Percentiles rank a stretch among this genome's conserved stretches.
Conservation (phyloP, 371 early-diverging fungal species). For the Choanephora cucurbitarum region DNA sequence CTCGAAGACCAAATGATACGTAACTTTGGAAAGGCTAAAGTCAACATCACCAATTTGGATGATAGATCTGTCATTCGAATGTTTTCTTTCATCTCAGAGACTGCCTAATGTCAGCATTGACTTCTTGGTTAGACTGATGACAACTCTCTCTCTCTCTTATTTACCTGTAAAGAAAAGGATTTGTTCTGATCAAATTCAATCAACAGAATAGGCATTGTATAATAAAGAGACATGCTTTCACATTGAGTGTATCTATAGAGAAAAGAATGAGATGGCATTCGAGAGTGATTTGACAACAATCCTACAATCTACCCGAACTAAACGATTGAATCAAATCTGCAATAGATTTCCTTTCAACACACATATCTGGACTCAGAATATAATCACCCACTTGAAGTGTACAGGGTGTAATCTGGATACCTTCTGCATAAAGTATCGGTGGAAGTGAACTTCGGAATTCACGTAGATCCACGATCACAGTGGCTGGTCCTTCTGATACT, state of each 20-base stretch:
- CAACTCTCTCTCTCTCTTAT: too few relatives aligned
- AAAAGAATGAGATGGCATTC: neutral
- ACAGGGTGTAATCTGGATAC: constrained; percentile 77
- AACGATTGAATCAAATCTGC: constrained; percentile 88
- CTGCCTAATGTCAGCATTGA: constrained; percentile 22
- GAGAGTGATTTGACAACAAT: neutral
- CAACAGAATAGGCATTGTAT: constrained; percentile 80
- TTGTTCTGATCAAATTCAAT: constrained; percentile 94
- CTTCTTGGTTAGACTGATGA: too few relatives aligned
- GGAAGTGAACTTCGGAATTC: constrained; percentile 96
- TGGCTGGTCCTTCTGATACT: constrained; percentile 18
- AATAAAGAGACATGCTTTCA: constrained; percentile 87
- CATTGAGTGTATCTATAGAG: constrained; percentile 78
- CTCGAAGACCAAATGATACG: constrained; percentile 90
- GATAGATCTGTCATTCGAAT: constrained; percentile 62
- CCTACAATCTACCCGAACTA: constrained; percentile 82
- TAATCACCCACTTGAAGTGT: constrained; percentile 97
- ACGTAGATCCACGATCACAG: constrained; percentile 90
- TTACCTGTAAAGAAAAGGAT: constrained; percentile 41
- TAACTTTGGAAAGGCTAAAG: constrained; percentile 85
- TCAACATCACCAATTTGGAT: constrained; percentile 80
- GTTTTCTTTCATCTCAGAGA: constrained; percentile 60
- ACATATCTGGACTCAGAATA: constrained; percentile 82
- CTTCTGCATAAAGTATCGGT: constrained; percentile 80
- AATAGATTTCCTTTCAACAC: constrained; percentile 95